Base-by-base conservation (phyloP, 352 stramenopile genomes). In the Phytophthora cactorum region DNA sequence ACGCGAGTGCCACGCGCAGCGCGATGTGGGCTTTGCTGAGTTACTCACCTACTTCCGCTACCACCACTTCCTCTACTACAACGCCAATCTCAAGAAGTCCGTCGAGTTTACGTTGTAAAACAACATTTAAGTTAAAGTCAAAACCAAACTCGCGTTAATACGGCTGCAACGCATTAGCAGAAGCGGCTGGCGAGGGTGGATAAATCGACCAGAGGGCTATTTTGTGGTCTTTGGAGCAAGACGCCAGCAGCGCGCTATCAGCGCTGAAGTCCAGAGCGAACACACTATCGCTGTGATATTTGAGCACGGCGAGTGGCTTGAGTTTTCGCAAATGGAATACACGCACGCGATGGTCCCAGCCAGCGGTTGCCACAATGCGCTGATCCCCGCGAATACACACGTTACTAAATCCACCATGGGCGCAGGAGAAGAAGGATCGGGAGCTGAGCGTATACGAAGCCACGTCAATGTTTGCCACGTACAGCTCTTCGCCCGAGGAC, bases 21-120 rank as follows among this genome's bases (percentile, higher is more conserved):
- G 88, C 54, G 86, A 93, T 59, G 88, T 94, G 14, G 88, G 88
- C 4, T 76, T 92, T 66, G 77, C 88, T 14, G 88, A 96, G 64
- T 69, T 96, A 51, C 52, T 94, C 31, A 91, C 88, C 39, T 93
- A 92, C 74, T 96, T 93, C 66, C 88, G 86, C 17, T 96, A 90
- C 67, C 88, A 96, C 45, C 81, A 94, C 59, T 96, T 93, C 65
- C 72, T 96, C 15, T 96, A 96, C 66, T 96, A 96, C 82, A 94
- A 93, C 70, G 80, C 81, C 36, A 96, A 96, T 59, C 75, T 96
- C 54, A 94, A 94, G 57, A 90, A 90, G 62, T 92, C 87, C 43
- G 88, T 94, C 68, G 86, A 95, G 61, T 95, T 95, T 59, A 88
- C 85, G 7, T 80, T 82, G 17, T 79, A 53, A 71, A 22, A 53